Conservation (phyloP, 2,329 filamentous ascomycete genomes). For the Penicillium expansum region DNA sequence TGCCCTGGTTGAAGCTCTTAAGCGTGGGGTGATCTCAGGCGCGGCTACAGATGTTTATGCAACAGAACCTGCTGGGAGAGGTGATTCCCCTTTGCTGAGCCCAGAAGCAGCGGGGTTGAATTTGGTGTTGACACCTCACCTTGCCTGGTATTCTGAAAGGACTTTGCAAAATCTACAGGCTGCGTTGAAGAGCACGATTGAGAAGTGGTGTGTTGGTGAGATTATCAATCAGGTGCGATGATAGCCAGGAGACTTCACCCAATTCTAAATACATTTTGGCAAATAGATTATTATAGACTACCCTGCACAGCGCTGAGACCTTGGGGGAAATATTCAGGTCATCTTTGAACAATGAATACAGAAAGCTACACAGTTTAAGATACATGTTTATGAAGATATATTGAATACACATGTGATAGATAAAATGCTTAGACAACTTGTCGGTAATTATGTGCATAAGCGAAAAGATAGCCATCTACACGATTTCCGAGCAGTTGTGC, state of each 20-base stretch:
- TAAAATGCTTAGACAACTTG: too few species aligned
- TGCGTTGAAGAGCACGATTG: slow-evolving; percentile 9
- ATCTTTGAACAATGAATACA: neutral
- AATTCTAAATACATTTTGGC: neutral
- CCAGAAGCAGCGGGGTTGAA: slow-evolving; percentile 45
- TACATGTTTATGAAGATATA: neutral
- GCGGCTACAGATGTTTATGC: slow-evolving; percentile 48
- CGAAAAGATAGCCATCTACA: too few species aligned
- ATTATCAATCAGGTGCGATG: slow-evolving; percentile 6
- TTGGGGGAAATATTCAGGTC: neutral
- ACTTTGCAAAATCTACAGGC: slow-evolving; percentile 47
- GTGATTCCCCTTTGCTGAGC: slow-evolving; percentile 42
- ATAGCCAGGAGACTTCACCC: neutral
- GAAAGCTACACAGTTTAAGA: neutral
- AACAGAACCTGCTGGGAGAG: slow-evolving; percentile 46
- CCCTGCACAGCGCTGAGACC: neutral
- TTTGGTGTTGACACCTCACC: slow-evolving; percentile 51
- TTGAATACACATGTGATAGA: neutral
- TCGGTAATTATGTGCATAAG: too few species aligned
- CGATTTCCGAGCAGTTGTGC: too few species aligned
- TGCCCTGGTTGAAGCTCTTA: slow-evolving; percentile 47
- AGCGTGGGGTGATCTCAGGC: slow-evolving; percentile 44
- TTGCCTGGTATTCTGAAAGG: slow-evolving; percentile 53
- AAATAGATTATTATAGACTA: neutral
- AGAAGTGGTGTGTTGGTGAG: slow-evolving; percentile 14